Evolutionary conservation across 768 basidiomycete species (phyloP), one percentile per base, ranked within the genome.

Genomic region (Tremella fuciformis): DNA sequence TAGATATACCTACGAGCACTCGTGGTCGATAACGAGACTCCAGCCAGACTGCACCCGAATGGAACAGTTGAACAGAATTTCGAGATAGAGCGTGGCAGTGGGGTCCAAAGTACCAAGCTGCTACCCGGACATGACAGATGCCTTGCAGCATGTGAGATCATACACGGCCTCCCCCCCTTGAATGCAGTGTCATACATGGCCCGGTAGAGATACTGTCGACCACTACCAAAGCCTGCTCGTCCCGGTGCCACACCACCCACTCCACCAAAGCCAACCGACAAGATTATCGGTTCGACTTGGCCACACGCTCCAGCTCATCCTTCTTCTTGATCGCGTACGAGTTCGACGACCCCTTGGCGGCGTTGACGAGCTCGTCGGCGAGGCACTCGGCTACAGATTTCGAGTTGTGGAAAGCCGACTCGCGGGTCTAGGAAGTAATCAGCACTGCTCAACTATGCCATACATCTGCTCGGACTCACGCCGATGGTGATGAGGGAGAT

Each of bases 311-410:
- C 66, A 99, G 86, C 80, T 99, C 94, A 80, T 97, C 93, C 83
- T 93, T 96, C 89, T 93, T 93, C 91, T 97, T 98, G 84, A 99
- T 99, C 63, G 94, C 94, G 78, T 98, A 99, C 55, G 94, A 98
- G 88, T 99, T 99, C 75, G 93, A 97, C 50, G 96, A 98, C 65
- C 96, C 96, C 83, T 99, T 98, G 66, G 94, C 96, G 54, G 96
- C 96, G 79, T 99, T 99, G 84, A 98, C 97, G 75, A 98, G 88
- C 80, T 99, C 96, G 78, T 98, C 96, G 60, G 96, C 94, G 53
- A 98, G 84, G 81, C 94, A 97, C 82, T 98, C 94, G 61, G 96
- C 92, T 71, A 99, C 88, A 61, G 92, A 96, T 81, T 99, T 99
- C 74, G 97, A 90, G 82, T 99, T 99, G 80, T 96, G 91, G 91